Percentiles rank a stretch among this genome's conserved stretches.
phyloP scores from a whole-genome alignment of 306 rosid genomes.

The Amphicarpaea edgeworthii region DNA sequence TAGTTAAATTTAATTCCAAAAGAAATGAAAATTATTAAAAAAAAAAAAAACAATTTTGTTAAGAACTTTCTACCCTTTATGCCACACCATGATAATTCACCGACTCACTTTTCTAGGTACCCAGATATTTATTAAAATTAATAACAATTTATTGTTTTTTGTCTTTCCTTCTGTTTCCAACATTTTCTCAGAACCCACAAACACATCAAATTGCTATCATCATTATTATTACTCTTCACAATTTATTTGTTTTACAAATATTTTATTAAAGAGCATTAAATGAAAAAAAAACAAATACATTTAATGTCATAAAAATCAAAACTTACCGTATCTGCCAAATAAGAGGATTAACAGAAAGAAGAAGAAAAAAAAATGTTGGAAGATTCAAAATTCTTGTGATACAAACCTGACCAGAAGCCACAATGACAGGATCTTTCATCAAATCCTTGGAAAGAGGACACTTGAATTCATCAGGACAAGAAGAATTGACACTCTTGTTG shows the following conservation, averaged over 20 bases:
- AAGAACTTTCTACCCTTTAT: constrained; percentile 26
- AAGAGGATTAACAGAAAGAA: background rate
- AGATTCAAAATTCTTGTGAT: background rate
- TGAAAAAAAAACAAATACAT: background rate
- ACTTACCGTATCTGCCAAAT: background rate
- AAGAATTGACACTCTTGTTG: constrained; percentile 52
- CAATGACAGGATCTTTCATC: constrained; percentile 95
- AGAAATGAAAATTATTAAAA: background rate
- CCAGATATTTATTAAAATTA: constrained; percentile 10
- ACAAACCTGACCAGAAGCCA: constrained; percentile 81
- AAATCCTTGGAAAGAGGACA: constrained; percentile 88
- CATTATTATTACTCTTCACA: background rate
- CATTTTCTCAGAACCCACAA: constrained; percentile 43
- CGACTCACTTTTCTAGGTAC: background rate
- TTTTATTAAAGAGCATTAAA: background rate
- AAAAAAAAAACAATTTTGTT: background rate
- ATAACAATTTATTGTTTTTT: constrained; percentile 27
- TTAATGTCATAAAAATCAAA: background rate
- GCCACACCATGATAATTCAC: background rate
- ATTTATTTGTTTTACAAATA: background rate
- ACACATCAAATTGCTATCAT: constrained; percentile 17
- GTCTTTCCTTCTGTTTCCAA: background rate
- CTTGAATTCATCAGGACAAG: constrained; percentile 75
- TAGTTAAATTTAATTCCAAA: constrained; percentile 15
- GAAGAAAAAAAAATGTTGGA: background rate